A percentile compares a stretch with the other conserved stretches of the same genome.
Evolutionary conservation across 208 protist genomes (phyloP).

Genomic region (Crithidia brevicula): DNA sequence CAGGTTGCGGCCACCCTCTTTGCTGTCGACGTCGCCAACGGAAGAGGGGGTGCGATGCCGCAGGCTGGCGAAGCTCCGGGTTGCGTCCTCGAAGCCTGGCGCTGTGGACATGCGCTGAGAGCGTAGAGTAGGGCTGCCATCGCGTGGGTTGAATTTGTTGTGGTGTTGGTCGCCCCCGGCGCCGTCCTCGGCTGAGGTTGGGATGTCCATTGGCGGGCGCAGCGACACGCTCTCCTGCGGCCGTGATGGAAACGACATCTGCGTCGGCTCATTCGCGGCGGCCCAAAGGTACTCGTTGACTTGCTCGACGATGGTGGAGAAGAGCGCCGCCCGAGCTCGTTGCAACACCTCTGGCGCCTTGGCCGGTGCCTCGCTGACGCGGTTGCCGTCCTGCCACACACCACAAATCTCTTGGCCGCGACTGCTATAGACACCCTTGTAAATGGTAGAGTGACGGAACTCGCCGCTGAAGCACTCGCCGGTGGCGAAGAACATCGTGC

Average conservation of each 20-base stretch:
- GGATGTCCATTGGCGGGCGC: conserved; percentile 24
- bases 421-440: conserved; percentile 49
- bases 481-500: conserved; percentile 58
- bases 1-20: background rate
- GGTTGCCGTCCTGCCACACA: conserved; percentile 42
- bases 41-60: conserved; percentile 23
- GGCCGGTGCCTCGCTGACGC: conserved; percentile 29
- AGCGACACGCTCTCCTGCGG: background rate
- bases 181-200: conserved; percentile 1
- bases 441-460: conserved; percentile 39
- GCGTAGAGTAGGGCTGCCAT: background rate
- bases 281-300: conserved; percentile 42
- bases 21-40: conserved; percentile 18
- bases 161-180: background rate
- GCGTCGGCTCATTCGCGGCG: conserved; percentile 13
- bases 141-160: background rate
- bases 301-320: conserved; percentile 44
- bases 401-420: conserved; percentile 37
- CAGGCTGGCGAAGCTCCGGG: conserved; percentile 26
- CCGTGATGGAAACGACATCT: background rate
- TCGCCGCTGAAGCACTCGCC: conserved; percentile 64
- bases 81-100: conserved; percentile 6
- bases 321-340: conserved; percentile 42
- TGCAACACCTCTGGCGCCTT: conserved; percentile 31
- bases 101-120: background rate